Percentiles rank a stretch among this genome's conserved stretches.
These are phyloP conservation scores for Cladosporium sp. DNA, from an alignment of 2,329 filamentous ascomycete genomes.

Conservation along the genomic window DNA sequence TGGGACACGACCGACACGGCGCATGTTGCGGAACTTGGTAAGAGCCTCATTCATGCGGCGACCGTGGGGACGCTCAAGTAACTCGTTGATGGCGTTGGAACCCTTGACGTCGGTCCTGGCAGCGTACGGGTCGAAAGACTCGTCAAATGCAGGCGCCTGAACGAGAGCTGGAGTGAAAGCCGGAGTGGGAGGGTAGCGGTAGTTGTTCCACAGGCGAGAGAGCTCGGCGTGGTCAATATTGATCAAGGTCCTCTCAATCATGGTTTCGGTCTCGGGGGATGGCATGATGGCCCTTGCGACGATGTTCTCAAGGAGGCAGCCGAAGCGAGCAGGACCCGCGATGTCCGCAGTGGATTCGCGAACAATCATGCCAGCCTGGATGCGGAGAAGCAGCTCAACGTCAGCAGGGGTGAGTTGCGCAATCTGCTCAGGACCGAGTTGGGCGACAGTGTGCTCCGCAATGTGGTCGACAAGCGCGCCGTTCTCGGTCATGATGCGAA, in stretches of 20 bases:
- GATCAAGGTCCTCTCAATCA: conserved; percentile 60
- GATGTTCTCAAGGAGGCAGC: conserved; percentile 61
- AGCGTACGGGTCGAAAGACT: conserved; percentile 87
- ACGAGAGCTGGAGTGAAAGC: conserved; percentile 51
- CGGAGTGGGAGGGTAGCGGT: conserved; percentile 49
- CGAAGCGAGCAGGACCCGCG: conserved; percentile 60
- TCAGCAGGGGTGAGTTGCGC: conserved; percentile 54
- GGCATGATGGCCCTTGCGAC: conserved; percentile 54
- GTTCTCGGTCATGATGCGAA: conserved; percentile 67
- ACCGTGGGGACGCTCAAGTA: conserved; percentile 77
- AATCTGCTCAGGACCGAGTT: conserved; percentile 60
- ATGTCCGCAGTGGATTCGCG: conserved; percentile 52
- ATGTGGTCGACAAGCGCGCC: conserved; percentile 61
- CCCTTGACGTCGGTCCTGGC: conserved; percentile 90
- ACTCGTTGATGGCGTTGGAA: conserved; percentile 84
- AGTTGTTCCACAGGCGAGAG: conserved; percentile 59
- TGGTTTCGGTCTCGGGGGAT: conserved; percentile 55
- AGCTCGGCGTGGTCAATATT: conserved; percentile 53
- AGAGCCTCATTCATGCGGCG: conserved; percentile 75
- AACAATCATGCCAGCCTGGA: conserved; percentile 56
- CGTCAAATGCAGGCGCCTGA: conserved; percentile 67
- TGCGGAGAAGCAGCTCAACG: conserved; percentile 61
- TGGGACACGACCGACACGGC: conserved; percentile 84
- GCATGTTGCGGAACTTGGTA: conserved; percentile 85
- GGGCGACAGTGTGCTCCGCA: conserved; percentile 61